Evolutionary conservation across 805 yeast genomes (phyloP).

Genomic region (Starmerella floricola): DNA sequence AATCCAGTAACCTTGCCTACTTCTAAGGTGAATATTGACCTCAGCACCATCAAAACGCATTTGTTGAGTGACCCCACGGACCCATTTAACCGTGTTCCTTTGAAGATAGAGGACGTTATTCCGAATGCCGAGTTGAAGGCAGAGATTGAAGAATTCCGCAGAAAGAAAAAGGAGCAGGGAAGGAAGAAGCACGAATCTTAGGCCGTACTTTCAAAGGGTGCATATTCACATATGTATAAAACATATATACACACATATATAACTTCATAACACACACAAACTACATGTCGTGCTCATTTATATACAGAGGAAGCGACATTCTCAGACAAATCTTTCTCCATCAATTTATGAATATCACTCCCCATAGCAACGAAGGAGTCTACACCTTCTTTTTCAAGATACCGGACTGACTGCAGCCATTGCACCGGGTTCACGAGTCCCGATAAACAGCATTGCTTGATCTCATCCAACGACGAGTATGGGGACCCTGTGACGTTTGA

Average conservation of each 20-base stretch:
- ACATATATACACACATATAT: too few relatives aligned
- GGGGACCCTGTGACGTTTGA: constrained; percentile 29
- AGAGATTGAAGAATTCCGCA: constrained; percentile 48
- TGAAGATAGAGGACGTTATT: constrained; percentile 74
- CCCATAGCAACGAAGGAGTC: constrained; percentile 23
- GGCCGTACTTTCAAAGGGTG: background rate
- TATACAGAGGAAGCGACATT: background rate
- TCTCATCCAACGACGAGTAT: constrained; percentile 24
- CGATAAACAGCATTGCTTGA: constrained; percentile 21
- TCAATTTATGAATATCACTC: constrained; percentile 24
- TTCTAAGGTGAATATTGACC: constrained; percentile 72
- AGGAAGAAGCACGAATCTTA: background rate
- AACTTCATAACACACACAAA: too few relatives aligned
- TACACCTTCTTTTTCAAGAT: constrained; percentile 8
- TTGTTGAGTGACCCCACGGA: constrained; percentile 88
- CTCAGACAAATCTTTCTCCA: constrained; percentile 5
- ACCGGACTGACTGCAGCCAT: constrained; percentile 25
- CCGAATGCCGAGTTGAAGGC: constrained; percentile 61
- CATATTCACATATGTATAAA: too few relatives aligned
- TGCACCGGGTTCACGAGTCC: constrained; percentile 27
- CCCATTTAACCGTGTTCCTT: constrained; percentile 90
- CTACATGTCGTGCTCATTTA: too few relatives aligned
- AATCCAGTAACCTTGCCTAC: constrained; percentile 93
- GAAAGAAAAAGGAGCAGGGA: constrained; percentile 29
- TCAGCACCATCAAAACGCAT: constrained; percentile 87